A percentile compares a stretch with the other conserved stretches of the same genome.
Evolutionary conservation across 2,329 filamentous ascomycete genomes (phyloP).

Genomic region (Trichophyton equinum): DNA sequence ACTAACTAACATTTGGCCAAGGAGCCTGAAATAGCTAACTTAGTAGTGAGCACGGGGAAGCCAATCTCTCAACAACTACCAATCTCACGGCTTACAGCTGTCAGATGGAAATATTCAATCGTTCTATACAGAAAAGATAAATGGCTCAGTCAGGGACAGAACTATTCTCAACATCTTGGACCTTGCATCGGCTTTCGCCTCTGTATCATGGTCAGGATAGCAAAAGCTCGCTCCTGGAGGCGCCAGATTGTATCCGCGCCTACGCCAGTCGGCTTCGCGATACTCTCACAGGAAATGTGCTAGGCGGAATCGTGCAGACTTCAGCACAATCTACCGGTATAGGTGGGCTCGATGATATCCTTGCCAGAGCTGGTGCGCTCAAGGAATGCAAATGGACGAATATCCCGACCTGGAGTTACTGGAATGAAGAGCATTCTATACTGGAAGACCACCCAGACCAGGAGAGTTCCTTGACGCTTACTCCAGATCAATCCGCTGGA

Average conservation of each 20-base stretch:
- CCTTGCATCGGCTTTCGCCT: conserved; percentile 42
- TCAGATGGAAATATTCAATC: too few species aligned
- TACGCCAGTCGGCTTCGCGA: conserved; percentile 39
- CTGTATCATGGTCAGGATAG: conserved; percentile 37
- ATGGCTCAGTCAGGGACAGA: conserved; percentile 12
- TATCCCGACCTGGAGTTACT: conserved; percentile 23
- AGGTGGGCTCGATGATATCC: conserved; percentile 24
- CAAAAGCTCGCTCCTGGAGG: conserved; percentile 21
- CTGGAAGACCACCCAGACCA: conserved; percentile 15
- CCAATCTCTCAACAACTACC: neutral
- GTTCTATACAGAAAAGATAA: neutral
- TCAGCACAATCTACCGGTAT: neutral
- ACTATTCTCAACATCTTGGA: conserved; percentile 43
- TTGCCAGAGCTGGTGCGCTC: conserved; percentile 37
- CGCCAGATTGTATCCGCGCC: conserved; percentile 26
- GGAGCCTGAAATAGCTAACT: neutral
- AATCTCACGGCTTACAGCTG: neutral
- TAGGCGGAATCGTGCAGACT: conserved; percentile 29
- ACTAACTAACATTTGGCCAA: too few species aligned
- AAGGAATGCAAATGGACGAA: conserved; percentile 36
- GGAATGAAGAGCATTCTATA: conserved; percentile 17
- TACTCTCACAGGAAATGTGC: conserved; percentile 37
- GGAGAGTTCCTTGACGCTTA: conserved; percentile 18
- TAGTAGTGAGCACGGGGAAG: neutral
- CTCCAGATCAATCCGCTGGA: conserved; percentile 27